A percentile compares a stretch with the other conserved stretches of the same genome.
phyloP scores from a whole-genome alignment of 495 filamentous ascomycete genomes.

The Hypomontagnella monticulosa region DNA sequence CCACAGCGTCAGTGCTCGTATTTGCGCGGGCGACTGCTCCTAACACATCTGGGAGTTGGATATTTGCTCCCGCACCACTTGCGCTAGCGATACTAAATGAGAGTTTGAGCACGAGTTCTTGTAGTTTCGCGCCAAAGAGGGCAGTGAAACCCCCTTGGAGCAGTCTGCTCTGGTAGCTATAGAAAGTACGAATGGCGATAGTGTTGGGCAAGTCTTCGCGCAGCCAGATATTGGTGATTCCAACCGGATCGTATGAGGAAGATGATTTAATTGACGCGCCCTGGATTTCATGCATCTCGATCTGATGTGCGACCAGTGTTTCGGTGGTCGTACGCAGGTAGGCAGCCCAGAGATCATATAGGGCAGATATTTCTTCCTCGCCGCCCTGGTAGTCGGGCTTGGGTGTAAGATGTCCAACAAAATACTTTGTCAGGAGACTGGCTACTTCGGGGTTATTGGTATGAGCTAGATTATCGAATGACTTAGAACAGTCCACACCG shows the following conservation, averaged over 20 bases:
- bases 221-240: constrained; percentile 53
- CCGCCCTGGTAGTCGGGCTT: constrained; percentile 58
- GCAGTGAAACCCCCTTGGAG: constrained; percentile 62
- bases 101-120: constrained; percentile 62
- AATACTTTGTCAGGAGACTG: constrained; percentile 61
- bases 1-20: constrained; percentile 53
- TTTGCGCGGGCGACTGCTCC: constrained; percentile 60
- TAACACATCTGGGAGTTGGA: constrained; percentile 57
- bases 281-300: constrained; percentile 61
- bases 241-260: constrained; percentile 20
- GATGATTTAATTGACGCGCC: constrained; percentile 47
- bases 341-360: constrained; percentile 58
- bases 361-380: constrained; percentile 47
- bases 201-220: constrained; percentile 56
- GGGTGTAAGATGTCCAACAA: constrained; percentile 59
- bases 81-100: constrained; percentile 56
- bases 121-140: constrained; percentile 58
- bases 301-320: constrained; percentile 58
- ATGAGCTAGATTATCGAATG: constrained; percentile 62
- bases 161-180: constrained; percentile 60
- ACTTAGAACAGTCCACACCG: constrained; percentile 60
- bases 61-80: constrained; percentile 43
- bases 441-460: constrained; percentile 61
- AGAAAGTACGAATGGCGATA: constrained; percentile 60
- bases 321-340: constrained; percentile 59